Evolutionary conservation across 2,329 filamentous ascomycete genomes (phyloP).

Genomic region (Fusarium annulatum): DNA sequence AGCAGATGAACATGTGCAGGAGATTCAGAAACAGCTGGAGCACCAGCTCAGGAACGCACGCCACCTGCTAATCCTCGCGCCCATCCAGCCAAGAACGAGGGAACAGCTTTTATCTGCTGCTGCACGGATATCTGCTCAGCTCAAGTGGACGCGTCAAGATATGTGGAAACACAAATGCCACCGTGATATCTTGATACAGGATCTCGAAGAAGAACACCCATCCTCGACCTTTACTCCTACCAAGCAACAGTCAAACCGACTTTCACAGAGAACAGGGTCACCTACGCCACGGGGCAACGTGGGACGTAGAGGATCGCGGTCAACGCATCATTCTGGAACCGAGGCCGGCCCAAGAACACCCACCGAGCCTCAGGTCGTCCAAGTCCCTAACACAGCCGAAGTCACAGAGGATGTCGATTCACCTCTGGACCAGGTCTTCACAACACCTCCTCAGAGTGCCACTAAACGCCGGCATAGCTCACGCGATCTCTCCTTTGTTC

Average conservation of each 20-base stretch:
- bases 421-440: conserved; percentile 46
- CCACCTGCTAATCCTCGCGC: conserved; percentile 88
- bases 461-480: conserved; percentile 43
- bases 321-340: conserved; percentile 39
- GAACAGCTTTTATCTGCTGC: conserved; percentile 89
- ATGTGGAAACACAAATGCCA: conserved; percentile 95
- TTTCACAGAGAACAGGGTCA: conserved; percentile 42
- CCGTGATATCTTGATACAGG: conserved; percentile 84
- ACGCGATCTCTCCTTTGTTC: conserved; percentile 40
- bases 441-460: conserved; percentile 48
- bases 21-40: conserved; percentile 81
- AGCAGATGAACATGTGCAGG: conserved; percentile 80
- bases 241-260: conserved; percentile 41
- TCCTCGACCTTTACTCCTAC: conserved; percentile 37
- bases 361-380: conserved; percentile 37
- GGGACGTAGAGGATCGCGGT: conserved; percentile 45
- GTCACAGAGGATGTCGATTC: conserved; percentile 38
- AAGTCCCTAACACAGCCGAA: conserved; percentile 35
- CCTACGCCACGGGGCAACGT: conserved; percentile 41
- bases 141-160: conserved; percentile 94
- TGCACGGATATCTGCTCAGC: conserved; percentile 82
- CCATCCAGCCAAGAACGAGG: conserved; percentile 89
- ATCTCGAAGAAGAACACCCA: conserved; percentile 80
- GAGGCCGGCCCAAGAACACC: conserved; percentile 46
- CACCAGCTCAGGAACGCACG: conserved; percentile 87